Conservation (phyloP, 148 eudicot genomes). For the Tetragonia tetragonoides region DNA sequence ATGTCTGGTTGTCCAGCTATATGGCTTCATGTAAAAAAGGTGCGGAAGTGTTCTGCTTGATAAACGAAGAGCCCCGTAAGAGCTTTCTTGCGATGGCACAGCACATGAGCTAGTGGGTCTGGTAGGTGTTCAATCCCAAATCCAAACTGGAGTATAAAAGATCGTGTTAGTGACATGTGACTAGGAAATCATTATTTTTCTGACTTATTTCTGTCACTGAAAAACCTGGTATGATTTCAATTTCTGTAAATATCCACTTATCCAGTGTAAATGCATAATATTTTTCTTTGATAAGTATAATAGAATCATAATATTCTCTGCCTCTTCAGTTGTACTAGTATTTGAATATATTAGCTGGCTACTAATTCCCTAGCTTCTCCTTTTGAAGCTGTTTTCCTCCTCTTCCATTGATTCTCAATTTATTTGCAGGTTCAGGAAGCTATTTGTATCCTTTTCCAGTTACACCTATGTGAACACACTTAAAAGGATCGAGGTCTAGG, state of each 20-base stretch:
- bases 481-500: constrained; percentile 44
- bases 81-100: constrained; percentile 88
- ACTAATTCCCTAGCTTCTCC: background rate
- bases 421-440: constrained; percentile 72
- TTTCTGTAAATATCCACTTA: background rate
- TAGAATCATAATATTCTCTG: too few relatives aligned
- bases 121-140: constrained; percentile 47
- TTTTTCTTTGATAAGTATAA: too few relatives aligned
- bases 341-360: background rate
- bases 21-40: constrained; percentile 22
- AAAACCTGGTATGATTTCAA: background rate
- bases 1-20: constrained; percentile 70
- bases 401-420: background rate
- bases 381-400: background rate
- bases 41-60: constrained; percentile 42
- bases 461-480: constrained; percentile 80
- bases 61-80: constrained; percentile 57
- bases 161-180: background rate
- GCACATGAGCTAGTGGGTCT: constrained; percentile 93
- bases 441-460: constrained; percentile 74
- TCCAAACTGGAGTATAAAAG: background rate
- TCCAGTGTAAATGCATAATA: background rate
- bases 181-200: background rate
- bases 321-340: background rate
- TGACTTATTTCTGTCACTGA: background rate